A percentile compares a stretch with the other conserved stretches of the same genome.
These are phyloP conservation scores for Kazachstania viticola DNA, from an alignment of 805 yeast genomes.

Conservation along the genomic window DNA sequence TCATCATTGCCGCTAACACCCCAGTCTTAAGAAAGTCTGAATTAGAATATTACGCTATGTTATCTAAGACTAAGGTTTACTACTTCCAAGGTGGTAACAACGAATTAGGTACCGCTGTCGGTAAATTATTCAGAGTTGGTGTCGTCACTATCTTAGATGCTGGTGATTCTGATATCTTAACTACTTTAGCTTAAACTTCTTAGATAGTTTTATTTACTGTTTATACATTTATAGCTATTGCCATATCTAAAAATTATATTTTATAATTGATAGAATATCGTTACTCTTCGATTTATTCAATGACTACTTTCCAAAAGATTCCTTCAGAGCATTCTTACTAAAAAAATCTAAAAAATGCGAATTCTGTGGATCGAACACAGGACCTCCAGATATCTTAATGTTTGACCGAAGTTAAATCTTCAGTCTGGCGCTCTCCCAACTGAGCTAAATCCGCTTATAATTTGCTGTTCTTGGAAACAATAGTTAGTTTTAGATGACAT, in stretches of 20 bases:
- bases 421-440: conserved; percentile 37
- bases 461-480: too few species aligned
- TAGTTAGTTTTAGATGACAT: too few species aligned
- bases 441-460: conserved; percentile 31
- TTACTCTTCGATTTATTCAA: too few species aligned
- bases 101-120: conserved; percentile 99
- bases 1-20: conserved; percentile 97
- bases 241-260: too few species aligned
- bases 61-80: conserved; percentile 91
- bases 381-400: conserved; percentile 58
- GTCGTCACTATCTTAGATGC: conserved; percentile 91
- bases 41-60: conserved; percentile 99
- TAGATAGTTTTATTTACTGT: conserved; percentile 5
- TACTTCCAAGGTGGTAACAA: conserved; percentile 99
- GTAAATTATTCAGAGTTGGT: conserved; percentile 99
- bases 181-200: conserved; percentile 37
- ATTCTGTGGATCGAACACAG: conserved; percentile 80
- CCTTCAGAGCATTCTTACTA: conserved; percentile 1
- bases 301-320: too few species aligned
- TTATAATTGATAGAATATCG: too few species aligned
- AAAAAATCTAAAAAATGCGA: conserved; percentile 32
- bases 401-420: conserved; percentile 14
- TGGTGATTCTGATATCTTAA: conserved; percentile 98
- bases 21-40: conserved; percentile 99
- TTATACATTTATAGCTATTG: too few species aligned